A percentile compares a stretch with the other conserved stretches of the same genome.
Evolutionary conservation across 225 moss, liverwort and hornwort species (phyloP).

Genomic region (Climacium dendroides): DNA sequence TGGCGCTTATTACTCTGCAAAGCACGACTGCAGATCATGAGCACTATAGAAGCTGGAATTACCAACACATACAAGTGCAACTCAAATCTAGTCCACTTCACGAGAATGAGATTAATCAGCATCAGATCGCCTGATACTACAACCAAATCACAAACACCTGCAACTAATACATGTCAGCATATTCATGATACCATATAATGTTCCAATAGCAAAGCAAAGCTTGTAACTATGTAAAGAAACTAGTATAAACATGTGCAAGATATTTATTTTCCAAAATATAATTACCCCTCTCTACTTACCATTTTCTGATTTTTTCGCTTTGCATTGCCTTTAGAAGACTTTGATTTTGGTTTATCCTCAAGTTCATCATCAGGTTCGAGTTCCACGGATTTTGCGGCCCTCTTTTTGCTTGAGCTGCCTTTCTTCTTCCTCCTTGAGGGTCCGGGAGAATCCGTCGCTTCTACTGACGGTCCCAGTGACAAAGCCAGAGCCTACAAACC

Average conservation of each 20-base stretch:
- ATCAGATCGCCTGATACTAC: background rate
- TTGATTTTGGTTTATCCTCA: background rate
- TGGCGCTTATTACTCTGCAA: constrained; percentile 21
- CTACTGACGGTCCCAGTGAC: constrained; percentile 15
- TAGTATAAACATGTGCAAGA: background rate
- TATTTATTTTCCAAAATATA: background rate
- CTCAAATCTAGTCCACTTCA: background rate
- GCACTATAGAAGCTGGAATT: background rate
- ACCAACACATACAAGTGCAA: background rate
- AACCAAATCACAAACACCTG: background rate
- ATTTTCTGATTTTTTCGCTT: constrained; percentile 28
- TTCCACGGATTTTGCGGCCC: background rate
- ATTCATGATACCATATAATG: background rate
- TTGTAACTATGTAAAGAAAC: background rate
- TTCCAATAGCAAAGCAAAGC: background rate
- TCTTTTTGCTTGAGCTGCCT: constrained; percentile 1
- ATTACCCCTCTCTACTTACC: constrained; percentile 1
- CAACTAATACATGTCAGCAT: background rate
- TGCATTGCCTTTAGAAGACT: background rate
- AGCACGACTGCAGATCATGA: constrained; percentile 1
- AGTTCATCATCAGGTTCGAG: constrained; percentile 3
- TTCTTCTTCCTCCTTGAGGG: constrained; percentile 12
- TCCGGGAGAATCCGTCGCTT: background rate
- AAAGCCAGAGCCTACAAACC: constrained; percentile 38
- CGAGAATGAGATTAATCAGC: background rate